These are phyloP conservation scores for Aspergillus clavatus DNA, from an alignment of 2,329 filamentous ascomycete genomes.

Conservation along the genomic window DNA sequence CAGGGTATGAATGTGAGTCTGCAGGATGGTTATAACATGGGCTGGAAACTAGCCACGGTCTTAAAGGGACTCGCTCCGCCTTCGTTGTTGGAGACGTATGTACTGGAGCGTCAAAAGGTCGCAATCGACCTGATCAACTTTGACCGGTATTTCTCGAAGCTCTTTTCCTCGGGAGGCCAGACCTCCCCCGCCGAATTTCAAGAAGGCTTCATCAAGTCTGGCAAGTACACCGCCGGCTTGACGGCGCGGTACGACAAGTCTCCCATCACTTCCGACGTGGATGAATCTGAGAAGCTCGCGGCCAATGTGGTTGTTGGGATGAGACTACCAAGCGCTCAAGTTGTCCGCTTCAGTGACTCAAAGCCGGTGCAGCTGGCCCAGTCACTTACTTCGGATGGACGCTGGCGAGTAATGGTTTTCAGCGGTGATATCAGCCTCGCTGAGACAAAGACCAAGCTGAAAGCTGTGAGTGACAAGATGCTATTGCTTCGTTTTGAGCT, in stretches of 20 bases:
- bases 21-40: constrained; percentile 58
- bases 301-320: constrained; percentile 42
- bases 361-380: constrained; percentile 50
- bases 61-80: constrained; percentile 43
- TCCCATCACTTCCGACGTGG: constrained; percentile 38
- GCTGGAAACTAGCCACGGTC: constrained; percentile 55
- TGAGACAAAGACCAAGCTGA: constrained; percentile 26
- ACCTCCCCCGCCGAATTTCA: constrained; percentile 49
- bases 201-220: constrained; percentile 54
- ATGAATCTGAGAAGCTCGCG: constrained; percentile 34
- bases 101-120: constrained; percentile 49
- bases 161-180: constrained; percentile 47
- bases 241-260: constrained; percentile 53
- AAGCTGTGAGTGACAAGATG: constrained; percentile 31
- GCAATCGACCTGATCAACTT: constrained; percentile 58
- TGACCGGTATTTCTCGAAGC: constrained; percentile 50
- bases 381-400: constrained; percentile 49
- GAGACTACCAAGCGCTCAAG: constrained; percentile 52
- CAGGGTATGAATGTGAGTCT: constrained; percentile 54
- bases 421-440: constrained; percentile 39
- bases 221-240: constrained; percentile 57
- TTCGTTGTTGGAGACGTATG: constrained; percentile 50
- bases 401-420: constrained; percentile 51
- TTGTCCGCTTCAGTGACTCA: constrained; percentile 58
- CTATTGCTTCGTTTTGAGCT: not conserved